A percentile compares a stretch with the other conserved stretches of the same genome.
Conservation (phyloP, 2,329 filamentous ascomycete genomes). For the Hortaea sp. region DNA sequence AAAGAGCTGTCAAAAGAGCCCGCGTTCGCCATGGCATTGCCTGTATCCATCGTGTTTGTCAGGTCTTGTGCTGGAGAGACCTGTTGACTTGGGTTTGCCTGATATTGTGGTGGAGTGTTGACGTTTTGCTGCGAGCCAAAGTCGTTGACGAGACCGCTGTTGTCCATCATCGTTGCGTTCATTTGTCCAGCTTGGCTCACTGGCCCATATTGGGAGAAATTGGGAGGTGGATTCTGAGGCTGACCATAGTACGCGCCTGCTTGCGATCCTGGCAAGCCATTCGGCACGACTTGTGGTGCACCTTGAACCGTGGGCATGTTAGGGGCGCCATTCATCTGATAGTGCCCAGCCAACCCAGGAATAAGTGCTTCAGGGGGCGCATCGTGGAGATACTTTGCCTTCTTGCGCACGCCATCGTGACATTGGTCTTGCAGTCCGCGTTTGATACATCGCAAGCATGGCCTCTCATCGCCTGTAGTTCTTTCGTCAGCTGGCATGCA, state of each 20-base stretch:
- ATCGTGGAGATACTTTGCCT: constrained; percentile 97
- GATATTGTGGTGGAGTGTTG: constrained; percentile 60
- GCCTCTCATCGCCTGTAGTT: constrained; percentile 75
- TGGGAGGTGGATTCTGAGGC: constrained; percentile 21
- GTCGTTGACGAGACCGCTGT: constrained; percentile 28
- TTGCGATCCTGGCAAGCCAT: constrained; percentile 17
- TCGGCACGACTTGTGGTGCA: constrained; percentile 3
- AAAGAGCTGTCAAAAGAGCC: constrained; percentile 47
- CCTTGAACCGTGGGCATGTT: constrained; percentile 12
- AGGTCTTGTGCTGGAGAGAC: constrained; percentile 34
- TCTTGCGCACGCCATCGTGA: constrained; percentile 94
- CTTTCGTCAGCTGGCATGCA: background rate
- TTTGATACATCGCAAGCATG: constrained; percentile 89
- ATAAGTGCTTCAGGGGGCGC: constrained; percentile 80
- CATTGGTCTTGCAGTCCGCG: constrained; percentile 82
- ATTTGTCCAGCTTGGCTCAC: constrained; percentile 23
- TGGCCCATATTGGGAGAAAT: constrained; percentile 32
- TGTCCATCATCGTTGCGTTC: constrained; percentile 34
- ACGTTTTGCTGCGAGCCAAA: constrained; percentile 52
- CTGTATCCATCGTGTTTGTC: constrained; percentile 39
- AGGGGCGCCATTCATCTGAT: constrained; percentile 30
- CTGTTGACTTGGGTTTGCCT: constrained; percentile 45
- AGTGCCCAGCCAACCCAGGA: constrained; percentile 68
- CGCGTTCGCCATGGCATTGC: constrained; percentile 28
- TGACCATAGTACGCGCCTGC: constrained; percentile 34